Base-by-base conservation (phyloP, 2,329 filamentous ascomycete genomes). In the Diaporthe citrichinensis region DNA sequence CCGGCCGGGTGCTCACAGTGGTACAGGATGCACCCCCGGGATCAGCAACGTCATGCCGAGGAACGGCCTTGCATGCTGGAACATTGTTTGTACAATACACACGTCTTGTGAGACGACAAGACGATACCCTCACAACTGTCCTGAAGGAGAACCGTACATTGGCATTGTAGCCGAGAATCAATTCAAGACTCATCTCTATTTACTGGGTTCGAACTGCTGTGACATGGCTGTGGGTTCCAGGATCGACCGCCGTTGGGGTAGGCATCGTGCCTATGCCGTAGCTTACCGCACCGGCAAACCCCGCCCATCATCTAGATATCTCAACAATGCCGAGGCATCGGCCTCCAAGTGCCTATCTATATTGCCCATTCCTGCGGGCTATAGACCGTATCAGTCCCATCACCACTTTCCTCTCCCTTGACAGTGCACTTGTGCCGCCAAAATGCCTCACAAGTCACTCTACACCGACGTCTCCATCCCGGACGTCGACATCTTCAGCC, bases 401-500 rank as follows among this genome's bases (percentile, higher is more conserved):
- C 34, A 69, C 15, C 65, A 20, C 17, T 55, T 36, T 25, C n/a
- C 41, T 34, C 34, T 8, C 31, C 34, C 65, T 31, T 69, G 49
- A 49, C 46, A 53, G 46, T 53, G 17, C n/a, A 9, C 14, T 23
- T 23, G 25, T 46, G 49, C 49, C 51, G n/a, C 46, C 76, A 84
- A 78, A 46, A 97, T 97, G 95, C 93, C 94, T 76, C 88, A 92
- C 80, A 86, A 90, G 62, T 95, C 95, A 4, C 85, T 86, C 0
- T 95, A 92, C 81, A 88, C 91, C 1, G 83, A 87, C 10, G 80
- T 97, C 51, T 87, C 92, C 28, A 92, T 98, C 55, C 95, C 96
- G 0, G 86, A 93, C 79, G 85, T 92, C 73, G 95, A 97, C 83
- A 82, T 98, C 67, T 98, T 94, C 94, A 89, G 88, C 0, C 92